These are phyloP conservation scores for Amoebophrya sp. DNA, from an alignment of 169 alveolate species.

Conservation along the genomic window DNA sequence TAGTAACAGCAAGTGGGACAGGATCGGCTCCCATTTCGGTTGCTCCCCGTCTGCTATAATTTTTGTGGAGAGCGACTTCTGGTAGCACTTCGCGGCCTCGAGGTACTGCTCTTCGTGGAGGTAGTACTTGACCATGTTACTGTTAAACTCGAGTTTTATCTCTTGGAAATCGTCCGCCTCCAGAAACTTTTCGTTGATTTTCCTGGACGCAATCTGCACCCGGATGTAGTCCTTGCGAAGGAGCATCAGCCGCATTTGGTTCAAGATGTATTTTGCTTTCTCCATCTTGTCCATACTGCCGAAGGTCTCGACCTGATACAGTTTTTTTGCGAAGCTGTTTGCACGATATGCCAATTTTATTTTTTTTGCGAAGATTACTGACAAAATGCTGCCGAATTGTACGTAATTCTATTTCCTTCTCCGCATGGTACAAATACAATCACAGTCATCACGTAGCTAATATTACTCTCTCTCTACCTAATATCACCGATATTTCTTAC, in stretches of 20 bases:
- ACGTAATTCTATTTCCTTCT: too few species aligned
- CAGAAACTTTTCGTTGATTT: conserved; percentile 46
- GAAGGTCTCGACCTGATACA: conserved; percentile 46
- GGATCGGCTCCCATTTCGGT: neutral
- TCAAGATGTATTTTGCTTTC: conserved; percentile 57
- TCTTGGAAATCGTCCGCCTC: conserved; percentile 48
- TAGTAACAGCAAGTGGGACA: neutral
- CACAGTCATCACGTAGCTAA: too few species aligned
- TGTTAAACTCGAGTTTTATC: conserved; percentile 39
- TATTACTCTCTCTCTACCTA: too few species aligned
- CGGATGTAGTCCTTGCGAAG: conserved; percentile 43
- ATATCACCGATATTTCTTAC: conserved; percentile 28
- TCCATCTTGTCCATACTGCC: conserved; percentile 59
- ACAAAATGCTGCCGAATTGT: too few species aligned
- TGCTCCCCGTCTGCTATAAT: conserved; percentile 29
- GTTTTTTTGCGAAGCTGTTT: too few species aligned
- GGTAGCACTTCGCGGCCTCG: conserved; percentile 41
- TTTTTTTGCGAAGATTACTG: too few species aligned
- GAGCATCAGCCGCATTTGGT: conserved; percentile 57
- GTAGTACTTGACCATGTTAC: conserved; percentile 36
- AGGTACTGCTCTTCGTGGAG: conserved; percentile 37
- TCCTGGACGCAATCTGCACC: conserved; percentile 48
- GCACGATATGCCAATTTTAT: too few species aligned
- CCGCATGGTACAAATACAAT: too few species aligned
- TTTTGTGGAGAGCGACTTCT: conserved; percentile 33